phyloP scores from a whole-genome alignment of 176 grass and related monocot species.

The Microstegium vimineum region DNA sequence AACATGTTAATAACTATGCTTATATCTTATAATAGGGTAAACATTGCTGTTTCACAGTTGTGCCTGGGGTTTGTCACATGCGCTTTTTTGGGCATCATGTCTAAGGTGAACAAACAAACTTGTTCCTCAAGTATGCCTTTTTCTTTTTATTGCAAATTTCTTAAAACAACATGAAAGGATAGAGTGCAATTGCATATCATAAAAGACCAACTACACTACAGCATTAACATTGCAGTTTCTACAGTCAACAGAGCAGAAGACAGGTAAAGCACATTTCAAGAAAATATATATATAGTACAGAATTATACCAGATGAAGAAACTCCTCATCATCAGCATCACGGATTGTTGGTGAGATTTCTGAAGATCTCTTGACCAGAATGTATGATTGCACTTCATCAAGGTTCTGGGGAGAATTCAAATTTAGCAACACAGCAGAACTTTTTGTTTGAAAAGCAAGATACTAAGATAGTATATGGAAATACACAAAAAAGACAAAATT shows the following conservation, averaged over 20 bases:
- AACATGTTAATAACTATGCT: not conserved
- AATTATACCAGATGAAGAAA: conserved; percentile 64
- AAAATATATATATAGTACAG: conserved; percentile 1
- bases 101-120: not conserved
- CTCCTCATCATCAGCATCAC: conserved; percentile 43
- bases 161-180: not conserved
- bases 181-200: not conserved
- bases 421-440: not conserved
- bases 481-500: not conserved
- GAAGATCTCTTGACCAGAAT: conserved; percentile 63
- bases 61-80: not conserved
- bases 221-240: not conserved
- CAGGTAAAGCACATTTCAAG: not conserved
- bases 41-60: not conserved
- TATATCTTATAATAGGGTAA: not conserved
- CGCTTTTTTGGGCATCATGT: not conserved
- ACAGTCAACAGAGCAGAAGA: not conserved
- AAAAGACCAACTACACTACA: not conserved
- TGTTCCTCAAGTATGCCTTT: not conserved
- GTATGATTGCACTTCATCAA: conserved; percentile 96
- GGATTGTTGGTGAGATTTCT: conserved; percentile 19
- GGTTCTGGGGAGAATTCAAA: conserved; percentile 38
- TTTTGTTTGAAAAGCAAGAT: not conserved
- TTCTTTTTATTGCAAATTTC: not conserved
- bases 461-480: not conserved